phyloP scores from a whole-genome alignment of 148 eudicot genomes.

The Cornus kousa region DNA sequence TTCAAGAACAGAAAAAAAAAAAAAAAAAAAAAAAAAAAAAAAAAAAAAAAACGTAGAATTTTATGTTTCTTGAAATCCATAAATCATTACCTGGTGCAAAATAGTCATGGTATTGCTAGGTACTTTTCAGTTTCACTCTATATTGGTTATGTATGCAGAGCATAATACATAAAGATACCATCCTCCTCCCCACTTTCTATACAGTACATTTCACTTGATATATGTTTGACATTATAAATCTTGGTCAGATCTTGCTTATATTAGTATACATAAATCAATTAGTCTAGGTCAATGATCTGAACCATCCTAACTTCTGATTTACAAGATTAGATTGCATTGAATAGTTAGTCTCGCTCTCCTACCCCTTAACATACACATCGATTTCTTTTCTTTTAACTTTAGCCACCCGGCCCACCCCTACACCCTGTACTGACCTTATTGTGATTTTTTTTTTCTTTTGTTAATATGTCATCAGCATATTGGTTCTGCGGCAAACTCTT shows the following conservation, averaged over 20 bases:
- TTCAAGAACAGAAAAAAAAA: too few species aligned
- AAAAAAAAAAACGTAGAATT: too few species aligned
- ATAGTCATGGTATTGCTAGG: not conserved
- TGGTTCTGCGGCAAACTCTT: constrained; percentile 56
- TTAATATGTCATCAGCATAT: constrained; percentile 29
- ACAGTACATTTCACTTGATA: too few species aligned
- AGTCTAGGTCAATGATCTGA: not conserved
- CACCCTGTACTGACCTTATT: not conserved
- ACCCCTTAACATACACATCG: not conserved
- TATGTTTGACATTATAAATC: not conserved
- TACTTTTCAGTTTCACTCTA: not conserved
- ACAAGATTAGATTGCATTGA: not conserved
- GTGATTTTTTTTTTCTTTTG: too few species aligned
- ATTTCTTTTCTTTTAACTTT: not conserved
- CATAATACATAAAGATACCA: not conserved
- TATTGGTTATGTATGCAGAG: not conserved
- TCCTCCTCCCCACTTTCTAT: not conserved
- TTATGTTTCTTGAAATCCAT: not conserved
- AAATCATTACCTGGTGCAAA: not conserved
- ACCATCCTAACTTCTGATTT: not conserved
- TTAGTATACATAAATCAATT: too few species aligned
- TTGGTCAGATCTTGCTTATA: not conserved
- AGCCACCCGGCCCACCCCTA: not conserved
- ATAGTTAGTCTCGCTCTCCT: too few species aligned
- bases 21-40: too few species aligned